Percentiles rank a stretch among this genome's conserved stretches.
Evolutionary conservation across 192 early-diverging fungal genomes (phyloP).

Genomic region (Coemansia sp.): DNA sequence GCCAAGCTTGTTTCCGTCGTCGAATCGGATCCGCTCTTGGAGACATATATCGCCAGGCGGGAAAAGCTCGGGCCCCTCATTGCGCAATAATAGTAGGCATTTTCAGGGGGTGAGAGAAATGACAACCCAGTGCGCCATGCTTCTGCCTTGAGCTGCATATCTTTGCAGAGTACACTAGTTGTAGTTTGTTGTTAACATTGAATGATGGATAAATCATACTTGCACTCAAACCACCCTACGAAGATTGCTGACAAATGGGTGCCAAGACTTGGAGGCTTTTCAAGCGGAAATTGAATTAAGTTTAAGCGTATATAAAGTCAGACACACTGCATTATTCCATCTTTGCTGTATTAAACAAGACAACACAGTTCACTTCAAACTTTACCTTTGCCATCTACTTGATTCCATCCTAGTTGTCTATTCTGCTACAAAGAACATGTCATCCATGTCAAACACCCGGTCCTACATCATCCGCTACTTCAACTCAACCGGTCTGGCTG

Average conservation of each 20-base stretch:
- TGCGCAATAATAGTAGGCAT: background rate
- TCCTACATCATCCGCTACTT: conserved; percentile 10
- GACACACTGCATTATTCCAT: too few relatives aligned
- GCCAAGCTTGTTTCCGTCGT: conserved; percentile 8
- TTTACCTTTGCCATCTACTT: too few relatives aligned
- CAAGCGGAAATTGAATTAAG: too few relatives aligned
- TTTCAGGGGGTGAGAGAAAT: background rate
- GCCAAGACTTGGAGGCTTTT: background rate
- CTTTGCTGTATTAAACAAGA: too few relatives aligned
- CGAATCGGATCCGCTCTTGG: conserved; percentile 1
- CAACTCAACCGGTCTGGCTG: conserved; percentile 15
- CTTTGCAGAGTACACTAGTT: too few relatives aligned
- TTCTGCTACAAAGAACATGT: background rate
- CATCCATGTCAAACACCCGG: background rate
- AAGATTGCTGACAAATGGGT: background rate
- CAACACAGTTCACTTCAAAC: too few relatives aligned
- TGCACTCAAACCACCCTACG: too few relatives aligned
- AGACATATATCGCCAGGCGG: conserved; percentile 2
- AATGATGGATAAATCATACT: too few relatives aligned
- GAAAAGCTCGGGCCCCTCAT: conserved; percentile 3
- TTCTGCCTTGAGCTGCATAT: background rate
- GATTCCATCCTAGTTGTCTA: too few relatives aligned
- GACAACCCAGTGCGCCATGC: too few relatives aligned
- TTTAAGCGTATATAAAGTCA: too few relatives aligned
- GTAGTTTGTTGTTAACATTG: too few relatives aligned